phyloP scores from a whole-genome alignment of 352 stramenopile genomes.

The Thalassiosira hispida region DNA sequence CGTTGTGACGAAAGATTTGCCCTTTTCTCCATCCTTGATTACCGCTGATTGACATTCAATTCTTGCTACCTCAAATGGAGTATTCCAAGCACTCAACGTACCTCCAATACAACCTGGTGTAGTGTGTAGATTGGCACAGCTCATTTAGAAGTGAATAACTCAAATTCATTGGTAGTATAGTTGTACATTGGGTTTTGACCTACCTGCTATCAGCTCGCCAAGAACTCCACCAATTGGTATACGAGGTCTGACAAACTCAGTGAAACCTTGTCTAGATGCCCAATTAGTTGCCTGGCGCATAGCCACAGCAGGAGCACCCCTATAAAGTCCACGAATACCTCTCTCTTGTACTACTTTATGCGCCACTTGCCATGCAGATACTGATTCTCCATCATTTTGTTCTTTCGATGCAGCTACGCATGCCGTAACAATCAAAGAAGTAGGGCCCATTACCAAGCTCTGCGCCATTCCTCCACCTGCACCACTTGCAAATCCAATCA shows the following conservation, averaged over 20 bases:
- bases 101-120: conserved; percentile 32
- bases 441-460: conserved; percentile 40
- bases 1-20: conserved; percentile 14
- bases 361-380: conserved; percentile 17
- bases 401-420: conserved; percentile 17
- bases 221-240: conserved; percentile 20
- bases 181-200: no score
- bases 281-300: conserved; percentile 43
- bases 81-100: conserved; percentile 36
- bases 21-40: background rate
- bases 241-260: conserved; percentile 22
- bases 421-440: conserved; percentile 37
- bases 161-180: no score
- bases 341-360: conserved; percentile 5
- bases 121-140: no score
- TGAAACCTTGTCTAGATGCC: conserved; percentile 44
- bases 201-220: conserved; percentile 28
- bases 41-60: conserved; percentile 27
- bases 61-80: conserved; percentile 35
- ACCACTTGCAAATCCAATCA: conserved; percentile 40
- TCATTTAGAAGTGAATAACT: no score
- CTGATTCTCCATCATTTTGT: background rate
- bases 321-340: conserved; percentile 38
- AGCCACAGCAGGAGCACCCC: conserved; percentile 30
- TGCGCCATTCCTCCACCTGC: conserved; percentile 38